Conservation (phyloP, 2,329 filamentous ascomycete species). For the Aspergillus piperis region DNA sequence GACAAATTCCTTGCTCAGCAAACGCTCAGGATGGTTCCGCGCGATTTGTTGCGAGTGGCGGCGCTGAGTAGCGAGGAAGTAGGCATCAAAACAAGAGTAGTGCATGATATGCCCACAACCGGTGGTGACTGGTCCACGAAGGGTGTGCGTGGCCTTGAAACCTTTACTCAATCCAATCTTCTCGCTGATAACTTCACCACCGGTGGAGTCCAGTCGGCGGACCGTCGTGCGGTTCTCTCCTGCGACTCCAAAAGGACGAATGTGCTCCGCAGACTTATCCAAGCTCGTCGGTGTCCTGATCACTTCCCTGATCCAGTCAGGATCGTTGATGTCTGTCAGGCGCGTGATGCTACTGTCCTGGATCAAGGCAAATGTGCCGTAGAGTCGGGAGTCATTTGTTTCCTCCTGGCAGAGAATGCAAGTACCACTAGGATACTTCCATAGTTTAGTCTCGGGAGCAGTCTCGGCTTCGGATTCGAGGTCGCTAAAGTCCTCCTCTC, state of each 20-base stretch:
- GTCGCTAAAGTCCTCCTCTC: constrained; percentile 75
- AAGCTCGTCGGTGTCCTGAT: constrained; percentile 75
- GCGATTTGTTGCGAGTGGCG: constrained; percentile 92
- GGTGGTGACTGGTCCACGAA: constrained; percentile 77
- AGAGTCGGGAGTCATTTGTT: constrained; percentile 82
- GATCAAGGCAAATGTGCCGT: constrained; percentile 89
- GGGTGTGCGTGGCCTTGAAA: constrained; percentile 69
- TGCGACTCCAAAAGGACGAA: constrained; percentile 88
- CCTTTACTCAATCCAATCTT: constrained; percentile 85
- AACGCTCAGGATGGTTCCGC: constrained; percentile 84
- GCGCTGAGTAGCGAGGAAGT: constrained; percentile 78
- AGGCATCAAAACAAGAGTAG: constrained; percentile 90
- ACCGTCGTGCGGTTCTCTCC: constrained; percentile 79
- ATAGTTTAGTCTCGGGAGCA: constrained; percentile 68
- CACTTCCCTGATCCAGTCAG: constrained; percentile 82
- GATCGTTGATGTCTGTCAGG: constrained; percentile 79
- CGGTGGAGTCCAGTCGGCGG: constrained; percentile 72
- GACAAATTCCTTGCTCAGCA: constrained; percentile 82
- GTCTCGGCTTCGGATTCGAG: constrained; percentile 52
- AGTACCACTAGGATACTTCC: constrained; percentile 89
- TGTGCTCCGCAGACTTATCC: constrained; percentile 77
- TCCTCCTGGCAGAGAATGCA: constrained; percentile 98
- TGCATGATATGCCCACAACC: constrained; percentile 99
- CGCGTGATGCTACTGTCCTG: constrained; percentile 83
- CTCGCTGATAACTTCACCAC: constrained; percentile 70